Conservation (phyloP, 2,329 filamentous ascomycete genomes). For the Stachybotrys chlorohalonatus region DNA sequence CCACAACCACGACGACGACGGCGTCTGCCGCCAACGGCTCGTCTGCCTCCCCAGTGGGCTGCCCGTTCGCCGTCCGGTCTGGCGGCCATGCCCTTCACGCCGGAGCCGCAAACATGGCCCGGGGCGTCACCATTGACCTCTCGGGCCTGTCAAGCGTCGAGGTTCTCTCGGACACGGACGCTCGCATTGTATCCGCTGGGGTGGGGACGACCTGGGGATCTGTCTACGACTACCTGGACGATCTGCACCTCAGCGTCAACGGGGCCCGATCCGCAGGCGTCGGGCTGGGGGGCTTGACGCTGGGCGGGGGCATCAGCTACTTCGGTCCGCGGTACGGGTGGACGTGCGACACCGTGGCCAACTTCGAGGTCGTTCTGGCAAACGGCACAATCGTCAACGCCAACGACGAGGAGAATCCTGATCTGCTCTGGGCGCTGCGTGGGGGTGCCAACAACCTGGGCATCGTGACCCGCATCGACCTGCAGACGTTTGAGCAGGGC, state of each 20-base stretch:
- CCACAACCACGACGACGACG: not conserved
- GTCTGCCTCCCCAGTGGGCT: slow-evolving; percentile 1
- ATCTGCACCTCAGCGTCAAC: slow-evolving; percentile 1
- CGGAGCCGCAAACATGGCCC: slow-evolving; percentile 27
- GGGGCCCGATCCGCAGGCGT: not conserved
- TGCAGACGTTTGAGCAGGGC: slow-evolving; percentile 3
- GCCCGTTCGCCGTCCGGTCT: slow-evolving; percentile 21
- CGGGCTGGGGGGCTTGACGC: slow-evolving; percentile 3
- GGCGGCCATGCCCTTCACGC: slow-evolving; percentile 22
- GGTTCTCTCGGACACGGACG: not conserved
- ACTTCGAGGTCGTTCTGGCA: slow-evolving; percentile 29
- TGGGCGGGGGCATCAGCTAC: slow-evolving; percentile 28
- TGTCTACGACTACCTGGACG: slow-evolving; percentile 1
- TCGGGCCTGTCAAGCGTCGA: slow-evolving; percentile 14
- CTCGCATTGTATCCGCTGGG: not conserved
- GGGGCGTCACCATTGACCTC: slow-evolving; percentile 29
- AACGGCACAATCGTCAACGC: slow-evolving; percentile 27
- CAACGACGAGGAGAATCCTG: slow-evolving; percentile 23
- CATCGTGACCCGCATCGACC: slow-evolving; percentile 16
- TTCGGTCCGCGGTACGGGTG: slow-evolving; percentile 27
- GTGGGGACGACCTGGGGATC: not conserved
- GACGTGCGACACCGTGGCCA: slow-evolving; percentile 26
- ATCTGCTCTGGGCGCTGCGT: slow-evolving; percentile 49
- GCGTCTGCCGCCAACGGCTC: no score
- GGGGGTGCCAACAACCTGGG: slow-evolving; percentile 39